Base-by-base conservation (phyloP, 2,329 filamentous ascomycete species). In the Penicillium verrucosum region DNA sequence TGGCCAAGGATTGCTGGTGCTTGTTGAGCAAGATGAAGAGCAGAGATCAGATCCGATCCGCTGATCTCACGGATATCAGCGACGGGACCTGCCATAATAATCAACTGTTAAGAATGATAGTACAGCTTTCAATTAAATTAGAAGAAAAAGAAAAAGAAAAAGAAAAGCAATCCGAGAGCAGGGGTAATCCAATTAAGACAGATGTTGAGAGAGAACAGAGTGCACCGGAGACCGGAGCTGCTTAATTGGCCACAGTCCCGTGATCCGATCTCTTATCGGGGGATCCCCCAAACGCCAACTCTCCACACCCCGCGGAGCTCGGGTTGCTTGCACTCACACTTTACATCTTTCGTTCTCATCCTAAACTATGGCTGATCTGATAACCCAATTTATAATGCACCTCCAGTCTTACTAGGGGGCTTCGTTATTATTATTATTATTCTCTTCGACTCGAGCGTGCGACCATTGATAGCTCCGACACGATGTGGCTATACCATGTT, bases 1-100 rank as follows among this genome's bases (percentile, higher is more conserved):
- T 58, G 51, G 41, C 59, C 62, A 34, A 79, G 69, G 27, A 80
- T 69, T n/a, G 68, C 50, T 18, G 76, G 70, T 43, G 77, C 75
- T 65, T 74, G 71, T 58, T 78, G 76, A 27, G 78, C 74, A 32
- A 78, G 68, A 41, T 65, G 72, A 36, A 79, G 73, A 30, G 73
- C 69, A 71, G 78, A 70, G 75, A 78, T 61, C 71, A 83, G 70
- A 78, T 80, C 66, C 59, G 73, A 71, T 30, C 69, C 68, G 58
- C 66, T 68, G 37, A 60, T 59, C 12, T 58, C 51, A 34, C 62
- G 51, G 44, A 40, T 18, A 34, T 66, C 56, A 44, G 54, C 40
- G 44, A 57, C 40, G 29, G 62, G 43, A 48, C 59, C 53, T 27
- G 41, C 54, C 54, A 63, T 62, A 43, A 63, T 62, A 43, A 53